Conservation (phyloP, 164 flowering plant species). For the Litsea cubeba region DNA sequence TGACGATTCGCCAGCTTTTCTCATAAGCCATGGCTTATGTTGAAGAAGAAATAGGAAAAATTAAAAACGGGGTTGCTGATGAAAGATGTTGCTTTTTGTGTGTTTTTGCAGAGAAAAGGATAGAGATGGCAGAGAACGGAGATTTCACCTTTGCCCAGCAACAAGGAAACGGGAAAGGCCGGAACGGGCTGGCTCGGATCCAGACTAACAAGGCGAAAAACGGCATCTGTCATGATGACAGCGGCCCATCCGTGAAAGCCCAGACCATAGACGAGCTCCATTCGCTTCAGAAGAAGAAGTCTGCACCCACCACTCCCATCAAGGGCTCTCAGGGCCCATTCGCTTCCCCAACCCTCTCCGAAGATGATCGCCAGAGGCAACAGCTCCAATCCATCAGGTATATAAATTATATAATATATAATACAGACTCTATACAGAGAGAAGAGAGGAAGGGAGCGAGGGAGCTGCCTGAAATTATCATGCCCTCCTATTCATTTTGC, state of each 20-base stretch:
- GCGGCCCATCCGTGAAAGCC: slow-evolving; percentile 53
- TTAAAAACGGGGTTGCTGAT: no score
- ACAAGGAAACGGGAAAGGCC: background rate
- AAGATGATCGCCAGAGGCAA: slow-evolving; percentile 72
- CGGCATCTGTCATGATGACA: slow-evolving; percentile 66
- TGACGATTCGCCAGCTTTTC: no score
- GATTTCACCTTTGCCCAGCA: slow-evolving; percentile 27
- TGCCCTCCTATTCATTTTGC: no score
- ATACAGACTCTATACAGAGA: no score
- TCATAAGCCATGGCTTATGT: no score
- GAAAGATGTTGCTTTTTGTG: background rate
- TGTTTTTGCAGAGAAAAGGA: background rate
- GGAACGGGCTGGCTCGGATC: slow-evolving; percentile 40
- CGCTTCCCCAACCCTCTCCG: slow-evolving; percentile 38
- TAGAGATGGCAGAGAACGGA: slow-evolving; percentile 33
- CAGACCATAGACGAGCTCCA: slow-evolving; percentile 84
- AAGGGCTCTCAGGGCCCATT: slow-evolving; percentile 34
- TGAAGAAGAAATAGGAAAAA: no score
- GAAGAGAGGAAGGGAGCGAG: no score
- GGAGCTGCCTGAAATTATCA: no score
- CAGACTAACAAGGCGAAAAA: slow-evolving; percentile 25
- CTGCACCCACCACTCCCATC: slow-evolving; percentile 75
- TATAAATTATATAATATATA: no score
- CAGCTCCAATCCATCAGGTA: slow-evolving; percentile 98
- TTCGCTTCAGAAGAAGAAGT: slow-evolving; percentile 70